Conservation (phyloP, 1,284 basidiomycete species). For the Moesziomyces aphidis region DNA sequence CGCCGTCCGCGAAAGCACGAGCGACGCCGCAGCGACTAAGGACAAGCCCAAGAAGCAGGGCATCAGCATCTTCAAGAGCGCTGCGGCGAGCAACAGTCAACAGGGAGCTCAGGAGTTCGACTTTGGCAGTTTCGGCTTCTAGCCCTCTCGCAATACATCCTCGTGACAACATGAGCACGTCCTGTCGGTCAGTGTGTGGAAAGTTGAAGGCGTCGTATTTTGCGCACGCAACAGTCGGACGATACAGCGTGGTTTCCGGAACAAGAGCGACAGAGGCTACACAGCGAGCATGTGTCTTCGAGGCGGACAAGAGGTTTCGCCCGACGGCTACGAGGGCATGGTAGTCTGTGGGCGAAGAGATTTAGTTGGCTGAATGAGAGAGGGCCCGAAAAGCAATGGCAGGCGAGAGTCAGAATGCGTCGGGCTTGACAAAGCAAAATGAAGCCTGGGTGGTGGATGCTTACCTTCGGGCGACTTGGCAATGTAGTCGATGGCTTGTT, state of each 20-base stretch:
- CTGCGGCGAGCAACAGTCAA: conserved; percentile 44
- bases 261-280: no score
- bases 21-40: not conserved
- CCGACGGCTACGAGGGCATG: no score
- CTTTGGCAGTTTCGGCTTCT: conserved; percentile 58
- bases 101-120: conserved; percentile 59
- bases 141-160: conserved; percentile 11
- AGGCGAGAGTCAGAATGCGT: not conserved
- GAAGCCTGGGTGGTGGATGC: not conserved
- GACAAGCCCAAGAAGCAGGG: conserved; percentile 39
- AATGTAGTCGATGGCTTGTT: conserved; percentile 97
- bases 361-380: not conserved
- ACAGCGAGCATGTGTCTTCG: no score
- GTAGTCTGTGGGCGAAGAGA: not conserved
- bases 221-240: no score
- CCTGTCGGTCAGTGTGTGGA: no score
- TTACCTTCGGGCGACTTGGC: conserved; percentile 86
- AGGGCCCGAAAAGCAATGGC: not conserved
- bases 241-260: no score
- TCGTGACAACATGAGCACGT: no score
- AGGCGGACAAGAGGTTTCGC: no score
- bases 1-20: not conserved
- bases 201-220: no score
- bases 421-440: no score
- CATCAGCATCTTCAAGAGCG: conserved; percentile 48